Percentiles rank a stretch among this genome's conserved stretches.
Evolutionary conservation across 257 asterid species (phyloP).

Genomic region (Gentiana macrophylla): DNA sequence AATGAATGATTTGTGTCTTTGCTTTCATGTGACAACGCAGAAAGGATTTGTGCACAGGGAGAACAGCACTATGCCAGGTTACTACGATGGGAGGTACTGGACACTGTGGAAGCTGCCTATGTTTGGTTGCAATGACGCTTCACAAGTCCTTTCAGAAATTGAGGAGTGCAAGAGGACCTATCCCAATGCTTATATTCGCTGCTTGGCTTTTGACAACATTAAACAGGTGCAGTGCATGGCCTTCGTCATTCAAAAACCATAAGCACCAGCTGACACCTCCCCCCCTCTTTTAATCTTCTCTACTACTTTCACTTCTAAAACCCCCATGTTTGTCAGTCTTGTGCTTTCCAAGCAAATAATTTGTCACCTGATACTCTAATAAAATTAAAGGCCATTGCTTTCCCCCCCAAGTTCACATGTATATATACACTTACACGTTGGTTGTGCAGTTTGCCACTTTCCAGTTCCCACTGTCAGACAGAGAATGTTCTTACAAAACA

Average conservation of each 20-base stretch:
- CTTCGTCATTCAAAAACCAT: slow-evolving; percentile 38
- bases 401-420: too few relatives aligned
- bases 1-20: neutral
- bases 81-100: slow-evolving; percentile 54
- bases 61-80: slow-evolving; percentile 40
- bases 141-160: slow-evolving; percentile 32
- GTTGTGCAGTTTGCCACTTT: too few relatives aligned
- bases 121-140: slow-evolving; percentile 41
- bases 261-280: neutral
- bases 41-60: slow-evolving; percentile 32
- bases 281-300: neutral
- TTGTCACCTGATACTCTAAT: too few relatives aligned
- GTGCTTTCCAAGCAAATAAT: too few relatives aligned
- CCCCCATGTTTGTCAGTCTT: too few relatives aligned
- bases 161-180: slow-evolving; percentile 39
- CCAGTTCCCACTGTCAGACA: too few relatives aligned
- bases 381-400: too few relatives aligned
- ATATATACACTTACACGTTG: too few relatives aligned
- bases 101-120: slow-evolving; percentile 52
- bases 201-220: slow-evolving; percentile 39
- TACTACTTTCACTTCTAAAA: neutral
- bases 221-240: slow-evolving; percentile 44
- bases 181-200: slow-evolving; percentile 43
- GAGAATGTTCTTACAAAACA: too few relatives aligned
- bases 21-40: slow-evolving; percentile 11